Evolutionary conservation across 1,284 basidiomycete genomes (phyloP).

Genomic region (Heterobasidion annosum): DNA sequence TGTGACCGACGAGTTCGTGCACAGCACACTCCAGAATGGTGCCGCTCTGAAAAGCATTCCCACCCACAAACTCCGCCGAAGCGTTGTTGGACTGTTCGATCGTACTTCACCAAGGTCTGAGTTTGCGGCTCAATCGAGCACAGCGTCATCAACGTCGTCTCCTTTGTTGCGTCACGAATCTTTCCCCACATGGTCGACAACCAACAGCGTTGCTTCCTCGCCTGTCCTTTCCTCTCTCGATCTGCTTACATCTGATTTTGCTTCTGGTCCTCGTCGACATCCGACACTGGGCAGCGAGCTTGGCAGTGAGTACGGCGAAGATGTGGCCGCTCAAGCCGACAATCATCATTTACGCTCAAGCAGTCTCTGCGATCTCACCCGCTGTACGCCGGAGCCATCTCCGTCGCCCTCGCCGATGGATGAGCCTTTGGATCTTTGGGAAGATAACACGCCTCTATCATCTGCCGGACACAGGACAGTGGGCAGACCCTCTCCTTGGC

Average conservation of each 20-base stretch:
- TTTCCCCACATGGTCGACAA: neutral
- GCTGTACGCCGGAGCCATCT: conserved; percentile 18
- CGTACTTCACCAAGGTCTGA: conserved; percentile 12
- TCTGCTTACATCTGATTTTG: conserved; percentile 6
- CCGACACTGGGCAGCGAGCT: conserved; percentile 55
- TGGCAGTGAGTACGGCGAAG: conserved; percentile 29
- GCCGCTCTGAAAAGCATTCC: conserved; percentile 12
- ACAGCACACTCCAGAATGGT: conserved; percentile 21
- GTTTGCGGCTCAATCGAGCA: neutral
- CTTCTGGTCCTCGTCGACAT: neutral
- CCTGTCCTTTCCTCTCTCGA: conserved; percentile 15
- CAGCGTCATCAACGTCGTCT: neutral
- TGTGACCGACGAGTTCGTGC: conserved; percentile 24
- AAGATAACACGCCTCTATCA: neutral
- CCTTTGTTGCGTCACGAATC: neutral
- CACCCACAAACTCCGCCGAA: conserved; percentile 33
- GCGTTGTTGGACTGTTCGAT: conserved; percentile 59
- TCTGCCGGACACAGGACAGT: neutral
- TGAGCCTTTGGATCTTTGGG: neutral
- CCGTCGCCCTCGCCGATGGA: conserved; percentile 1
- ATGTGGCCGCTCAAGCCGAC: conserved; percentile 27
- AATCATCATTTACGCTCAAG: conserved; percentile 37
- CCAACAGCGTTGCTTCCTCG: conserved; percentile 7
- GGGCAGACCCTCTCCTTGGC: neutral
- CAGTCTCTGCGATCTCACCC: conserved; percentile 39